Base-by-base conservation (phyloP, 768 basidiomycete species). In the Boletus tomentosulus region DNA sequence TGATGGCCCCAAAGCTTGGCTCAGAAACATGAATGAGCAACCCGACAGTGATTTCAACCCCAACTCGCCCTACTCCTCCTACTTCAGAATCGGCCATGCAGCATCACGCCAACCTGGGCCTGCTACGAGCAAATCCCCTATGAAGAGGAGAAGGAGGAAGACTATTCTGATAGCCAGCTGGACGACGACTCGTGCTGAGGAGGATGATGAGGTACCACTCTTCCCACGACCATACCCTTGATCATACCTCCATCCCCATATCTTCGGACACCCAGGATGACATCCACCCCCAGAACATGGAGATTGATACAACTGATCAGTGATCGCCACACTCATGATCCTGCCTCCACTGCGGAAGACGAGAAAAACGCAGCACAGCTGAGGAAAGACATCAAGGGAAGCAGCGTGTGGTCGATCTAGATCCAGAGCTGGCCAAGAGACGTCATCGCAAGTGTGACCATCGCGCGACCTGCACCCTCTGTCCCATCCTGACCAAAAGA, bases 41-140 rank as follows among this genome's bases (percentile, higher is more conserved):
- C 45, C 66, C 56, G n/a, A 49, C 65, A 35, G 48, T 51, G 46
- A 59, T 68, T 50, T 57, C 67, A 50, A 55, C 2, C 54, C 57
- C 25, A 65, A 50, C 46, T 56, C 69, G n/a, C 66, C 69, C 34
- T 57, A 58, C 53, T 65, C 64, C 9, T 63, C 69, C 41, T 69
- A 64, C 73, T 86, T 76, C 52, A 73, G 86, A 50, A 82, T 90
- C 59, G 89, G 89, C 24, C 81, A 89, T 49, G 89, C 89, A 37
- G 83, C 89, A 16, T 89, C 87, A 3, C 89, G 2, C 88, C 89
- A 25, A 90, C 87, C 0, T 91, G 89, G 89, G 88, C 88, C 11
- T 92, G 88, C 78, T 92, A 91, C 71, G 89, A 92, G 78, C 88
- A 91, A 79, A 91, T 91, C 69, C 85, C 84, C 57, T 82, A 76